Percentiles rank a stretch among this genome's conserved stretches.
Evolutionary conservation across 2,329 filamentous ascomycete genomes (phyloP).

Genomic region (Verticillium klebahnii): DNA sequence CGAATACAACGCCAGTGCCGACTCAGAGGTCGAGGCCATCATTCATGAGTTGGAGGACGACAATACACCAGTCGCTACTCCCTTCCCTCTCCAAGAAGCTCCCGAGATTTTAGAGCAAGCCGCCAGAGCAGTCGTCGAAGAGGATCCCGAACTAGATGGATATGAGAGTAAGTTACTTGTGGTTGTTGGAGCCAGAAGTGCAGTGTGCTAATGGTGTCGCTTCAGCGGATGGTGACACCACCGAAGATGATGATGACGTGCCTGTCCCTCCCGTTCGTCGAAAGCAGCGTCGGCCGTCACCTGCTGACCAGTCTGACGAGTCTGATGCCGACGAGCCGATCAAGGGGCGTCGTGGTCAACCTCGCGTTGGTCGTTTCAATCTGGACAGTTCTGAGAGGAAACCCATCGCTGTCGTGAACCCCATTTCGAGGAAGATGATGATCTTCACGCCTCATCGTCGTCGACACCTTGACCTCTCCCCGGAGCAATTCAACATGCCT

Average conservation of each 20-base stretch:
- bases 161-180: conserved; percentile 52
- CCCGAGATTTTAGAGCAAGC: conserved; percentile 21
- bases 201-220: conserved; percentile 7
- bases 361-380: conserved; percentile 50
- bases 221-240: conserved; percentile 57
- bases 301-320: conserved; percentile 26
- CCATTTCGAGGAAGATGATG: conserved; percentile 56
- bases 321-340: conserved; percentile 47
- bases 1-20: conserved; percentile 24
- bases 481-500: conserved; percentile 49
- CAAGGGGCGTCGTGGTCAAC: conserved; percentile 44
- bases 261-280: conserved; percentile 44
- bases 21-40: conserved; percentile 38
- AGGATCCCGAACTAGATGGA: conserved; percentile 43
- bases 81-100: conserved; percentile 19
- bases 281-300: conserved; percentile 38
- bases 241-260: conserved; percentile 50
- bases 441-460: conserved; percentile 53
- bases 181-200: not conserved
- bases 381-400: conserved; percentile 50
- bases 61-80: conserved; percentile 37
- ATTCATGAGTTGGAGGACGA: conserved; percentile 32
- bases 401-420: conserved; percentile 55
- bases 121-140: not conserved
- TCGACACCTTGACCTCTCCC: conserved; percentile 46